Evolutionary conservation across 2,329 filamentous ascomycete genomes (phyloP), one percentile per base, ranked within the genome.

Genomic region (Colletotrichum musicola): DNA sequence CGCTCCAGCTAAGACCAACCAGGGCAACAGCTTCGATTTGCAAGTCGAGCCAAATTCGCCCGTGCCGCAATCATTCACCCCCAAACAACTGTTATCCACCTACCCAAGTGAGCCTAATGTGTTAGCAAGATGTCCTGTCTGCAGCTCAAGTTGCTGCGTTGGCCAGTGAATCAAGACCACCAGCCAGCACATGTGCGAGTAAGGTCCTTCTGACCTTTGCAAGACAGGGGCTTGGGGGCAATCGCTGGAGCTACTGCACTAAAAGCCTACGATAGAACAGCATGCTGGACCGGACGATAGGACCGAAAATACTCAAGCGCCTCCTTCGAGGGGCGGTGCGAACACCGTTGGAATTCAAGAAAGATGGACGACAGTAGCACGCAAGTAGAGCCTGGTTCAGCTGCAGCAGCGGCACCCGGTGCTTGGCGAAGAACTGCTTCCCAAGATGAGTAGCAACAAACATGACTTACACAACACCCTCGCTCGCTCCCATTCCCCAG

Each of bases 261-360:
- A 38, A 50, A 25, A 35, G 30, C 59, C 20, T 49, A 35, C 3
- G 42, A 20, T 25, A 25, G 22, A 25, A 35, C 27, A 55, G 50
- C 20, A 44, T 27, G 18, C n/a, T 18, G 46, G 59, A 54, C 30
- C 30, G 30, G 30, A 9, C 30, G 30, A 35, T 35, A 35, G 7
- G 6, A 35, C 30, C 30, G 30, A 35, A 4, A 35, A 10, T 35
- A 35, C 6, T 35, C 10, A 35, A 35, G 30, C 46, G 64, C 62
- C 61, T 59, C 65, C 53, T 55, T 55, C 46, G 53, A 64, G 18
- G 44, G 57, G 60, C 47, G 60, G 35, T 67, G 60, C 47, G 60
- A 47, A 54, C 60, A 68, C 25, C 44, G 63, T 68, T 53, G 64
- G 53, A 47, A 20, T 27, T 30, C 16, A 46, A 22, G 38, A 30